Percentiles rank a stretch among this genome's conserved stretches.
Evolutionary conservation across 2,329 filamentous ascomycete genomes (phyloP).

Genomic region (Diplodia intermedia): DNA sequence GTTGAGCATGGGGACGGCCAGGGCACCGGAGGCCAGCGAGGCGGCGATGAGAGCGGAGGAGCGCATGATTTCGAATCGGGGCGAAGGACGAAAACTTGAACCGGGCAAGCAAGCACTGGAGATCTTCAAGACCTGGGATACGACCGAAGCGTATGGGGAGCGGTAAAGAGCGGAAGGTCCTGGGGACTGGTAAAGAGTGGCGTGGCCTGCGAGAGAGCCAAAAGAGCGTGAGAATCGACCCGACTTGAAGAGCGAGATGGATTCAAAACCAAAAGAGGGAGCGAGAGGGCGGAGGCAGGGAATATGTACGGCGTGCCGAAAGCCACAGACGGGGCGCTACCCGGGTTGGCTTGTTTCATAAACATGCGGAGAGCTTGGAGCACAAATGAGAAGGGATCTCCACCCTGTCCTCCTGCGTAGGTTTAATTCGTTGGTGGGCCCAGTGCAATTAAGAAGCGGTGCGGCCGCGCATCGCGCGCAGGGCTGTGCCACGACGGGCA

Average conservation of each 20-base stretch:
- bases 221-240: conserved; percentile 29
- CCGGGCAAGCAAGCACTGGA: conserved; percentile 9
- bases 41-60: conserved; percentile 30
- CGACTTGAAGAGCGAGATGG: conserved; percentile 26
- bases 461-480: conserved; percentile 17
- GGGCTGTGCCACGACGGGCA: not conserved
- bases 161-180: conserved; percentile 24
- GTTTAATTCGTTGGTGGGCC: conserved; percentile 30
- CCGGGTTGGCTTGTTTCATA: conserved; percentile 31
- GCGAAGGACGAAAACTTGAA: conserved; percentile 11
- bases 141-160: conserved; percentile 19
- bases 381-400: conserved; percentile 32
- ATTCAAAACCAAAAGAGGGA: conserved; percentile 10
- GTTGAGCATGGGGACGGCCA: conserved; percentile 33
- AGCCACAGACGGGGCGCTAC: conserved; percentile 28
- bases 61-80: conserved; percentile 28
- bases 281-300: conserved; percentile 3
- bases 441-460: conserved; percentile 20
- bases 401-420: conserved; percentile 17
- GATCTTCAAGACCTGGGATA: conserved; percentile 31
- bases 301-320: conserved; percentile 12
- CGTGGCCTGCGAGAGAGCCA: conserved; percentile 27
- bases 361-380: conserved; percentile 32
- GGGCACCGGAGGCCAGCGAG: conserved; percentile 29
- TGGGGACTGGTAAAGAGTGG: conserved; percentile 22